phyloP scores from a whole-genome alignment of 2,329 filamentous ascomycete genomes.

The Myriosclerotinia curreyana region DNA sequence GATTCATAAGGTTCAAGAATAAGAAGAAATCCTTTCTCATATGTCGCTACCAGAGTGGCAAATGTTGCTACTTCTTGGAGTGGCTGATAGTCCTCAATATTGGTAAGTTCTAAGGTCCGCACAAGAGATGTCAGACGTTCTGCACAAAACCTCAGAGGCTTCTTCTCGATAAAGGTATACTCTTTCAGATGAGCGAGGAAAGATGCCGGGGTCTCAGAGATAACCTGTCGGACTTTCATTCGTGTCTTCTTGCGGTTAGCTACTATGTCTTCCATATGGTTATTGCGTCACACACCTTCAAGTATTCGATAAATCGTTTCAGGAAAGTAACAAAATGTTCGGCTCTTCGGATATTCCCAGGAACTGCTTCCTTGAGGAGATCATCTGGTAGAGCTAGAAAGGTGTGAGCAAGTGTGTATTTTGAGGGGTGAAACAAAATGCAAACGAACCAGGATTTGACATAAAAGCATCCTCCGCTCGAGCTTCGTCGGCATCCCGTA shows the following conservation, averaged over 20 bases:
- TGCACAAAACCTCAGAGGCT: slow-evolving; percentile 89
- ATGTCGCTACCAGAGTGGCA: slow-evolving; percentile 91
- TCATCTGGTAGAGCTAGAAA: slow-evolving; percentile 76
- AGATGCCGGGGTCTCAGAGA: slow-evolving; percentile 92
- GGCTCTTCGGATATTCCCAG: slow-evolving; percentile 91
- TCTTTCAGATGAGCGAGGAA: slow-evolving; percentile 92
- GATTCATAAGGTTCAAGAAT: slow-evolving; percentile 98
- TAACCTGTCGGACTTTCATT: slow-evolving; percentile 97
- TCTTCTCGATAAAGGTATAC: slow-evolving; percentile 95
- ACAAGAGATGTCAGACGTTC: slow-evolving; percentile 93
- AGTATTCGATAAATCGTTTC: slow-evolving; percentile 94
- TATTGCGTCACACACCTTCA: slow-evolving; percentile 55
- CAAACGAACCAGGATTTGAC: slow-evolving; percentile 66
- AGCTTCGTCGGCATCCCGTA: slow-evolving; percentile 83
- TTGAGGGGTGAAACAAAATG: not conserved
- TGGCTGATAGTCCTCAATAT: slow-evolving; percentile 96
- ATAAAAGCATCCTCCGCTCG: slow-evolving; percentile 95
- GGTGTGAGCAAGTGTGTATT: slow-evolving; percentile 22
- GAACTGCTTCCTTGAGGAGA: slow-evolving; percentile 89
- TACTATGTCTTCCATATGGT: not conserved
- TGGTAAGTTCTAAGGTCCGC: slow-evolving; percentile 89
- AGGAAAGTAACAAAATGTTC: slow-evolving; percentile 95
- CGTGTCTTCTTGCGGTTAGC: slow-evolving; percentile 59
- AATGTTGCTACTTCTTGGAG: slow-evolving; percentile 97
- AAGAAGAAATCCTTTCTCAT: slow-evolving; percentile 92